Evolutionary conservation across 495 filamentous ascomycete species (phyloP).

Genomic region (Xylaria nigripes): DNA sequence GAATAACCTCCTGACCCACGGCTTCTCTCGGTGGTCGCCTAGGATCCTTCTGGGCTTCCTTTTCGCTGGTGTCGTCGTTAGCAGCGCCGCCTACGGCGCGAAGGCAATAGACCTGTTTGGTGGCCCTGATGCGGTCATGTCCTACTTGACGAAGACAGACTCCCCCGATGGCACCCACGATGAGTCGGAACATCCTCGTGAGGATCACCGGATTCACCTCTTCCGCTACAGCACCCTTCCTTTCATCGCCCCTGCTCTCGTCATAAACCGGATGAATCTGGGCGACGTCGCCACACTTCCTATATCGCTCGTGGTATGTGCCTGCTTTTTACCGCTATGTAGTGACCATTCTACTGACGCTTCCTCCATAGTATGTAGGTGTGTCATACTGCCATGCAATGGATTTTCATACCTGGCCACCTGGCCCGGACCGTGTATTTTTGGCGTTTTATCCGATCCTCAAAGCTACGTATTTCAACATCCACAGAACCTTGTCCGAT

Average conservation of each 20-base stretch:
- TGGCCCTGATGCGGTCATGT: constrained; percentile 21
- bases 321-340: background rate
- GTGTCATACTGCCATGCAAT: constrained; percentile 16
- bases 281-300: constrained; percentile 28
- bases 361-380: constrained; percentile 14
- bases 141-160: constrained; percentile 20
- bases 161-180: background rate
- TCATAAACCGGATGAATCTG: constrained; percentile 27
- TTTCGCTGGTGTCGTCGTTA: constrained; percentile 42
- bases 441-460: constrained; percentile 60
- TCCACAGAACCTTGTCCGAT: constrained; percentile 58
- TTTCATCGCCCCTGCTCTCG: constrained; percentile 32
- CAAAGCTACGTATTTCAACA: constrained; percentile 55
- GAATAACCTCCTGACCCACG: constrained; percentile 45
- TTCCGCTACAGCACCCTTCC: constrained; percentile 22
- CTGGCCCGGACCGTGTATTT: constrained; percentile 56
- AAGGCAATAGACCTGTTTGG: constrained; percentile 30
- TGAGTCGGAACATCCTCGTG: background rate
- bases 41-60: constrained; percentile 50
- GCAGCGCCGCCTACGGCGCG: constrained; percentile 32
- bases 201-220: constrained; percentile 11
- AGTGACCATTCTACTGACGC: constrained; percentile 1
- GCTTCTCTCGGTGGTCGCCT: constrained; percentile 51
- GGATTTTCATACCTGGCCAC: constrained; percentile 52
- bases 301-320: constrained; percentile 28